Percentiles rank a stretch among this genome's conserved stretches.
phyloP scores from a whole-genome alignment of 257 asterid species.

The Lycium ferocissimum region DNA sequence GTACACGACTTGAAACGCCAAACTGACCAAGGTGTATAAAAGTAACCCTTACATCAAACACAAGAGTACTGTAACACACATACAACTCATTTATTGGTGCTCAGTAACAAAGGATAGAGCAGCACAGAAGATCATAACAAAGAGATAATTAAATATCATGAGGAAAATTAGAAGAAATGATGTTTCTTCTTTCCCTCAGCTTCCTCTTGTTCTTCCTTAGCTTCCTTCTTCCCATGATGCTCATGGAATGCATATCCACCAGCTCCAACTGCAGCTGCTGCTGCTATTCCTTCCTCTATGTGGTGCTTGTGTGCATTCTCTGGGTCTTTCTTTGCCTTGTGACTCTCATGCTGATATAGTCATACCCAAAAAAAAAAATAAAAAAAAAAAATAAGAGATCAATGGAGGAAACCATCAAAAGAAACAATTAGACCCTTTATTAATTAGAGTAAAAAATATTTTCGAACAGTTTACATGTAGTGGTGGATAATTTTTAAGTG shows the following conservation, averaged over 20 bases:
- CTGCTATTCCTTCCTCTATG: constrained; percentile 67
- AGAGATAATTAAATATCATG: not conserved
- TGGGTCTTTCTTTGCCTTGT: constrained; percentile 68
- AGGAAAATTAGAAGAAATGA: constrained; percentile 51
- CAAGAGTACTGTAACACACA: not conserved
- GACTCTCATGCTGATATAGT: constrained; percentile 69
- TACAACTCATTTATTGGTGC: constrained; percentile 8
- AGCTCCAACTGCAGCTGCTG: constrained; percentile 54
- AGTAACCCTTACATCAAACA: not conserved
- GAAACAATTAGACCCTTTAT: not conserved
- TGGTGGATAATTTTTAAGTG: not conserved
- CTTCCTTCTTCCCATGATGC: constrained; percentile 72
- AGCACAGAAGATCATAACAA: constrained; percentile 14
- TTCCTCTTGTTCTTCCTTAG: constrained; percentile 54
- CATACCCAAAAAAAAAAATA: not conserved
- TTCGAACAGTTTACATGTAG: not conserved
- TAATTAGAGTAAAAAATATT: not conserved
- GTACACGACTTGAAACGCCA: not conserved
- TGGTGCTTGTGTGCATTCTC: constrained; percentile 67
- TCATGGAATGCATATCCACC: constrained; percentile 79
- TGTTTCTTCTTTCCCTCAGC: constrained; percentile 62
- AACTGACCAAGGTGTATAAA: not conserved
- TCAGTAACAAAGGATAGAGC: not conserved
- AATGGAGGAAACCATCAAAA: not conserved
- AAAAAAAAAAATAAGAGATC: not conserved